phyloP scores from a whole-genome alignment of 2,329 filamentous ascomycete species.

The Diaporthe sp. region DNA sequence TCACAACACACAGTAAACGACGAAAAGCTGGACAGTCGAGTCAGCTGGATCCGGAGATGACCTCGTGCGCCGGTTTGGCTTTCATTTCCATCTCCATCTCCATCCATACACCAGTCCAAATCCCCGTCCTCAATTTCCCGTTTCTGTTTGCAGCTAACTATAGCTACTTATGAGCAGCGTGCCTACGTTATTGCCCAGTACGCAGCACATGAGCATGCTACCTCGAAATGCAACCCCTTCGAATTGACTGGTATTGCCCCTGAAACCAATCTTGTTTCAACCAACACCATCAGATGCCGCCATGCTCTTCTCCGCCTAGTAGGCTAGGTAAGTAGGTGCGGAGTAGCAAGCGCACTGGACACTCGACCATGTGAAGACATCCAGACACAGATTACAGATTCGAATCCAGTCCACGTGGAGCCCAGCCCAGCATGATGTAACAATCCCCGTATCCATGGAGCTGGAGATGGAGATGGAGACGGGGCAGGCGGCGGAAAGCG shows the following conservation, averaged over 20 bases:
- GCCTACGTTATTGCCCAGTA: background rate
- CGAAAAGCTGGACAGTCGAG: background rate
- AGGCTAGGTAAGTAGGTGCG: background rate
- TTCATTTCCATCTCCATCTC: slow-evolving; percentile 14
- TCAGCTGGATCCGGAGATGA: slow-evolving; percentile 29
- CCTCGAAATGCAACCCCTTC: slow-evolving; percentile 8
- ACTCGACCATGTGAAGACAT: background rate
- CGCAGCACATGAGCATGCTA: background rate
- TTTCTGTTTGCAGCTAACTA: slow-evolving; percentile 24
- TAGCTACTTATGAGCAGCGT: slow-evolving; percentile 5
- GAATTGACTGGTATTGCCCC: slow-evolving; percentile 34
- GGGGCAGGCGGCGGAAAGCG: background rate
- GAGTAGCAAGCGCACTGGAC: slow-evolving; percentile 2
- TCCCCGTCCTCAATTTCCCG: slow-evolving; percentile 27
- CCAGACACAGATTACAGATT: background rate
- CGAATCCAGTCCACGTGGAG: background rate
- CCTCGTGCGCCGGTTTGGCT: slow-evolving; percentile 9
- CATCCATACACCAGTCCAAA: slow-evolving; percentile 7
- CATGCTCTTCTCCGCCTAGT: slow-evolving; percentile 28
- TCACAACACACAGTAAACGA: background rate
- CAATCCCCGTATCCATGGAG: background rate
- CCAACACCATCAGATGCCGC: slow-evolving; percentile 27
- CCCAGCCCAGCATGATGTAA: slow-evolving; percentile 10
- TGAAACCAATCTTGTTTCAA: slow-evolving; percentile 36
- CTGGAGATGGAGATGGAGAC: background rate